Base-by-base conservation (phyloP, 768 basidiomycete genomes). In the Psilocybe cubensis region DNA sequence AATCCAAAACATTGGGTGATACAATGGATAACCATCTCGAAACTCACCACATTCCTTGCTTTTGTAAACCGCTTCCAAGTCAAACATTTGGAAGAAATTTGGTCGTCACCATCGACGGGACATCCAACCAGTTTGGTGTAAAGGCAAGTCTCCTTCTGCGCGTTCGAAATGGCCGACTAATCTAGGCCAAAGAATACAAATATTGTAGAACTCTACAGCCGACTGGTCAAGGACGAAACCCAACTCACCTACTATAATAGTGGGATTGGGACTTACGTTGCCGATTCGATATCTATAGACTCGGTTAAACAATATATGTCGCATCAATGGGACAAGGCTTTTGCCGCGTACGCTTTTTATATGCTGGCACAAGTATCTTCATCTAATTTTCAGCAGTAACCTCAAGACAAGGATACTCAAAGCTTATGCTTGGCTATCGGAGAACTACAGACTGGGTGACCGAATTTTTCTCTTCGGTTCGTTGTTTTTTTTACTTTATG, bases 351-450 rank as follows among this genome's bases (percentile, higher is more conserved):
- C 1, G 58, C 28, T 17, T 33, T 21, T 3, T 23, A 29, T 23
- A 17, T 21, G 18, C 3, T n/a, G 7, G 5, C 18, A 18, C 3
- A 12, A 20, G 4, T 35, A 4, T 10, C 18, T 8, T 50, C 17
- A 61, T 53, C 17, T 11, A 23, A 10, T 21, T n/a, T 14, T 44
- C n/a, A 21, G 3, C 24, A 54, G 78, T 66, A 72, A 74, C 33
- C 65, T 79, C 46, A 67, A 76, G 35, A 63, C 52, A 18, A 73
- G 64, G 17, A 63, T 81, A 33, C 57, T 76, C 48, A 62, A 55
- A 8, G 78, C 74, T 12, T 80, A 81, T 53, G 65, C 67, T 6
- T 80, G 80, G 79, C 68, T 80, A 14, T 74, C 76, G 3, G 74
- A 78, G 9, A 71, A 72, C 33, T 81, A 77, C 54, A 33, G 51